Conservation (phyloP, 75 land plant species). For the Azolla pinnata region DNA sequence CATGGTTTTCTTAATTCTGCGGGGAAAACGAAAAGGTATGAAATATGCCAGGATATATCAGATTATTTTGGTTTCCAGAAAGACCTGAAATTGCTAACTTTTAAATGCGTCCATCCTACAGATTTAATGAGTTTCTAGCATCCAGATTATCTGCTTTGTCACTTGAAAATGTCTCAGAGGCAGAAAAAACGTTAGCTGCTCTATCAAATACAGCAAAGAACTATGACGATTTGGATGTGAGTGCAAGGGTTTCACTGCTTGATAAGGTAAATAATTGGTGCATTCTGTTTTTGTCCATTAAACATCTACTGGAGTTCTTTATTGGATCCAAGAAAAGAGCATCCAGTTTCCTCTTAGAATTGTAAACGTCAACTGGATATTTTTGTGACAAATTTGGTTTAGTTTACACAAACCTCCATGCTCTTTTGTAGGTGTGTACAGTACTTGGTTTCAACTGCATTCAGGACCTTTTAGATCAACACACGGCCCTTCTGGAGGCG, state of each 20-base stretch:
- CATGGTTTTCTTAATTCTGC: slow-evolving; percentile 21
- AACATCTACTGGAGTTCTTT: too few relatives aligned
- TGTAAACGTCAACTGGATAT: too few relatives aligned
- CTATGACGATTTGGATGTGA: slow-evolving; percentile 12
- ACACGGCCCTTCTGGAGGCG: slow-evolving; percentile 16
- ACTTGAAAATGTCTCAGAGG: not conserved
- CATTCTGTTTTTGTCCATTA: slow-evolving; percentile 3
- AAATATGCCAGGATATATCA: too few relatives aligned
- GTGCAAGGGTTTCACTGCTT: slow-evolving; percentile 12
- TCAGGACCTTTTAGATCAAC: slow-evolving; percentile 20
- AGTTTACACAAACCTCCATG: too few relatives aligned
- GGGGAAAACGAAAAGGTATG: slow-evolving; percentile 19
- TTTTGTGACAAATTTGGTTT: too few relatives aligned
- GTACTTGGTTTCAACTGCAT: slow-evolving; percentile 12
- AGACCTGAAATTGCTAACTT: not conserved
- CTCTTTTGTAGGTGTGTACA: slow-evolving; percentile 20
- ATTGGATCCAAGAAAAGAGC: too few relatives aligned
- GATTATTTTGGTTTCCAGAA: too few relatives aligned
- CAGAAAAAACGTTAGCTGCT: not conserved
- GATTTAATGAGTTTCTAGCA: slow-evolving; percentile 27
- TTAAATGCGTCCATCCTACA: slow-evolving; percentile 9
- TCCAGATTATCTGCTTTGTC: slow-evolving; percentile 13
- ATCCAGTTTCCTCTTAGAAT: too few relatives aligned
- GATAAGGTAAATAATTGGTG: slow-evolving; percentile 1
- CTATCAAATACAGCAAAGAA: slow-evolving; percentile 16